Base-by-base conservation (phyloP, 139 green algal genomes). In the Deuterostichococcus epilithicus region DNA sequence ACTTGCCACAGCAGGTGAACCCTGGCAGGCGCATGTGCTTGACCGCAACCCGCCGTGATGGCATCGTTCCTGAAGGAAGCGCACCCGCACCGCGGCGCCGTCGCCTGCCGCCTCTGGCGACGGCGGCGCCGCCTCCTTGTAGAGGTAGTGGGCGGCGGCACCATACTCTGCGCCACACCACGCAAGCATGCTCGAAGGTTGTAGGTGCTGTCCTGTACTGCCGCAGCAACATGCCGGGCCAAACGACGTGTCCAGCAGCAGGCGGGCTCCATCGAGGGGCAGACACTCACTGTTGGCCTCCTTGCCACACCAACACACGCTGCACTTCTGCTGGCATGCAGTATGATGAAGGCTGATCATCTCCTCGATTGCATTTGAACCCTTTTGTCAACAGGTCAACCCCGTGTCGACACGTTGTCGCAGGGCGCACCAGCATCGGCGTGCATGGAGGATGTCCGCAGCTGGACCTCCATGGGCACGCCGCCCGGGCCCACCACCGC, bases 131-230 rank as follows among this genome's bases (percentile, higher is more conserved):
- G 18, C 67, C 70, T 94, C 92, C 78, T 97, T 97, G 85, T 97
- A 97, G 1, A 85, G 82, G 90, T 90, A 97, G 85, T 97, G 93
- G 1, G 92, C 90, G 3, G 93, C 92, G 6, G 79, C 79, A 35
- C 92, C 92, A 72, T 94, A 97, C 83, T 97, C 91, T n/a, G 90
- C 90, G 28, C 52, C 26, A 3, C 52, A 63, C 10, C 42, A 52
- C 42, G 13, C 42, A 63, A 63, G 3, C 3, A 13, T 30, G 18
- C 10, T 13, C 8, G 26, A 63, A 63, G 10, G 18, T 63, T 8
- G 13, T 23, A 23, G 42, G 8, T 52, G 8, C 42, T 52, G 42
- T 52, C n/a, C n/a, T n/a, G n/a, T n/a, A n/a, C n/a, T n/a, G n/a
- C n/a, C n/a, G n/a, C n/a, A n/a, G n/a, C n/a, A n/a, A n/a, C n/a